Base-by-base conservation (phyloP, 2,329 filamentous ascomycete species). In the Fusarium chaquense region DNA sequence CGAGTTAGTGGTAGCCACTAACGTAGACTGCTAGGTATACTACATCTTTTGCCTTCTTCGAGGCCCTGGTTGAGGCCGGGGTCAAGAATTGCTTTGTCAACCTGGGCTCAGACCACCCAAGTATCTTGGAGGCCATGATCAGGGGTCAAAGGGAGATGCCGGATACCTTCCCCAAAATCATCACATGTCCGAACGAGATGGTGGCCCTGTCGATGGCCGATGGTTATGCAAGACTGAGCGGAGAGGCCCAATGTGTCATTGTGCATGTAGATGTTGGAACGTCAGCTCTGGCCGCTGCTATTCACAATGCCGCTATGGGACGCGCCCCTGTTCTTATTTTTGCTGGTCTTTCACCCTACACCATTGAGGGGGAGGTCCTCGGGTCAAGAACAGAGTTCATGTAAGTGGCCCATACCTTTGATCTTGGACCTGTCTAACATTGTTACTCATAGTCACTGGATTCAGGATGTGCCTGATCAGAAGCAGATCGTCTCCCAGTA, bases 31-130 rank as follows among this genome's bases (percentile, higher is more conserved):
- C 11, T 5, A 65, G 60, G 62, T 65, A 65, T 20, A 65, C 62
- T 3, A 65, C 62, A n/a, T 65, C 62, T 0, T 65, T 65, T 10
- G 62, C 62, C 28, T 65, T 65, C 1, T 65, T 65, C 0, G 62
- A 65, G 60, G 62, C 62, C 52, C 33, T 65, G 24, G 60, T 63
- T 4, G 60, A 65, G 6, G 82, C 83, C 8, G 84, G 84, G 43
- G 80, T 86, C 50, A 82, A 79, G 33, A 80, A 85, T 77, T 81
- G 83, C 59, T 86, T 86, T 52, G 84, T 85, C 45, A 86, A 86
- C 60, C 74, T 86, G 10, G 84, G 84, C n/a, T 85, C 83, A 3
- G 84, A 86, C 57, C 84, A 79, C 15, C 77, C 77, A 3, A 72
- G 73, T 9, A 74, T 79, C 26, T 38, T 79, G 0, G 70, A 72